Conservation (phyloP, 805 yeast species). For the Yamadazyma olivae region DNA sequence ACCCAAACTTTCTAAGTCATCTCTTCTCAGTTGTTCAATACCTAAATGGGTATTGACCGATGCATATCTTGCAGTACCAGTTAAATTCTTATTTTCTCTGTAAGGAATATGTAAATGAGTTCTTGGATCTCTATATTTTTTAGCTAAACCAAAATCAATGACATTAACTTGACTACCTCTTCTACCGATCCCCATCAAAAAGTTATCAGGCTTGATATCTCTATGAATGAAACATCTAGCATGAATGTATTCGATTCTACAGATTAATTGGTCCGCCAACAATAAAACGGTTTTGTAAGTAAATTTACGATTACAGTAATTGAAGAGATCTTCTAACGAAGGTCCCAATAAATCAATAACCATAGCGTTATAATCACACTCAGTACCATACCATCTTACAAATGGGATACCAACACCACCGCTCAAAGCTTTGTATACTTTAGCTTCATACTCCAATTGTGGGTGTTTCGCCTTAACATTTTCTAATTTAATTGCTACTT, state of each 20-base stretch:
- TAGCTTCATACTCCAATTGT: conserved; percentile 93
- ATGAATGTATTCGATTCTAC: conserved; percentile 93
- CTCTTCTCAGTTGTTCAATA: conserved; percentile 94
- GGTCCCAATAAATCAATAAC: conserved; percentile 96
- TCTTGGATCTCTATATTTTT: conserved; percentile 90
- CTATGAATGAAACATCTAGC: conserved; percentile 89
- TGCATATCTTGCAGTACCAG: conserved; percentile 98
- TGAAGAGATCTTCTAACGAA: conserved; percentile 89
- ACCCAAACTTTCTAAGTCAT: conserved; percentile 92
- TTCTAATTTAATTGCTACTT: conserved; percentile 94
- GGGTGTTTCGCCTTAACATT: conserved; percentile 91
- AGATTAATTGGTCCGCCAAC: conserved; percentile 89
- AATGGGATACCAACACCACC: conserved; percentile 98
- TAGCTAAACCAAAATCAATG: conserved; percentile 91
- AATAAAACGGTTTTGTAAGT: conserved; percentile 89
- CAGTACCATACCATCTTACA: conserved; percentile 93
- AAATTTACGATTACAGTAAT: conserved; percentile 92
- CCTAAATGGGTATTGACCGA: conserved; percentile 95
- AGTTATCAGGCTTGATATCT: conserved; percentile 82
- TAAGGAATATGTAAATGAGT: conserved; percentile 94
- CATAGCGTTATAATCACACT: conserved; percentile 95
- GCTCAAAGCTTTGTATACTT: conserved; percentile 88
- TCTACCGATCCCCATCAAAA: conserved; percentile 85
- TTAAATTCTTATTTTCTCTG: conserved; percentile 91
- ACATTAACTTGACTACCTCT: conserved; percentile 95